phyloP scores from a whole-genome alignment of 2,329 filamentous ascomycete species.

The Penicillium sp. region DNA sequence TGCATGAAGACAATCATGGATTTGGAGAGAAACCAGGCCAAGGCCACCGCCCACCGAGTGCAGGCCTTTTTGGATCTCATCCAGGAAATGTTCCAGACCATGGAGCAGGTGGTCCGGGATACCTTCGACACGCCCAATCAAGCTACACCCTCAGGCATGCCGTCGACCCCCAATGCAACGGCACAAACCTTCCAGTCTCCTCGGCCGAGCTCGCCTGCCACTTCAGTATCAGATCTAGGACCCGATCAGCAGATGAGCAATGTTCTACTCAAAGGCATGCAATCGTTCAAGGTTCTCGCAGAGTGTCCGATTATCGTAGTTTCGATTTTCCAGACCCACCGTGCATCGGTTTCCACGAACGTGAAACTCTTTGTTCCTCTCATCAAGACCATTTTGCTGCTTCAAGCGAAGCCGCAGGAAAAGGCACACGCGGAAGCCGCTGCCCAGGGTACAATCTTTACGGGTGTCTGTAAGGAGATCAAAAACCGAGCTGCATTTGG shows the following conservation, averaged over 20 bases:
- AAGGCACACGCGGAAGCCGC: conserved; percentile 84
- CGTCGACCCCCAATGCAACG: conserved; percentile 51
- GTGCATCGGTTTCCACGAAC: conserved; percentile 72
- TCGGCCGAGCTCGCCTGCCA: conserved; percentile 82
- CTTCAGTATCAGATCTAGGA: conserved; percentile 73
- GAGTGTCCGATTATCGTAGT: conserved; percentile 99
- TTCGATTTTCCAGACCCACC: conserved; percentile 93
- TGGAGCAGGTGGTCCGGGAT: conserved; percentile 90
- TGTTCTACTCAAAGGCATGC: conserved; percentile 85
- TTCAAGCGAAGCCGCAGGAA: conserved; percentile 90
- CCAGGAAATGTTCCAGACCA: conserved; percentile 90
- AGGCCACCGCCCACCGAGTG: conserved; percentile 74
- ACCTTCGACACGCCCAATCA: conserved; percentile 78
- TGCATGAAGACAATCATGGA: conserved; percentile 99
- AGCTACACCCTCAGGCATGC: conserved; percentile 49
- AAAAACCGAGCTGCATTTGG: conserved; percentile 92
- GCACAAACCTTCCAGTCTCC: conserved; percentile 76
- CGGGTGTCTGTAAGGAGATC: conserved; percentile 87
- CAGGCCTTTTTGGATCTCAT: conserved; percentile 89
- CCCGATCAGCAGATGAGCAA: conserved; percentile 78
- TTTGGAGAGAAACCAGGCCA: conserved; percentile 86
- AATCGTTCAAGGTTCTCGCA: conserved; percentile 96
- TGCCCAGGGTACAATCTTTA: conserved; percentile 76
- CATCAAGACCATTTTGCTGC: conserved; percentile 82
- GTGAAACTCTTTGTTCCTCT: conserved; percentile 89